Conservation (phyloP, 2,329 filamentous ascomycete species). For the Xylariales sp. region DNA sequence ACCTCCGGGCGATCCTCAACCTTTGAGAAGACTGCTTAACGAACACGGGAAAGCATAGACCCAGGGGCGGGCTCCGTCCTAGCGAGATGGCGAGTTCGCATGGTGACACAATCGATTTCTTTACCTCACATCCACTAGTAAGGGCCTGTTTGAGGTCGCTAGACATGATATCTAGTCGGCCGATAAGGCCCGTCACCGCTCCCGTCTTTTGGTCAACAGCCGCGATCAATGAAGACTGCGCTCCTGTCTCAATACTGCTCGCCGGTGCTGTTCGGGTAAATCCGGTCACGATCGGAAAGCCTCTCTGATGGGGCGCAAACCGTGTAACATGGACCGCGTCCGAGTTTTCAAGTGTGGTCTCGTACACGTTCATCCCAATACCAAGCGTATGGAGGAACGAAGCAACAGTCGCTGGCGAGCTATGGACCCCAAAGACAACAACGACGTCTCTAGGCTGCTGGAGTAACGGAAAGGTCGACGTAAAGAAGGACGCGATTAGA, state of each 20-base stretch:
- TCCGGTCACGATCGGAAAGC: conserved; percentile 23
- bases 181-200: conserved; percentile 20
- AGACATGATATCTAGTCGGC: conserved; percentile 29
- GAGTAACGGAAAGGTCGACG: conserved; percentile 52
- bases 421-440: conserved; percentile 39
- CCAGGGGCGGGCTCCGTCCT: conserved; percentile 46
- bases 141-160: conserved; percentile 20
- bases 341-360: conserved; percentile 48
- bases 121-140: conserved; percentile 17
- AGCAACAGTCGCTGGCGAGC: not conserved
- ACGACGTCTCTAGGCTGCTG: conserved; percentile 46
- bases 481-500: conserved; percentile 56
- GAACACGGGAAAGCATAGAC: conserved; percentile 55
- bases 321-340: conserved; percentile 33
- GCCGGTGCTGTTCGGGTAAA: conserved; percentile 17
- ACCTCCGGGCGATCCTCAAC: conserved; percentile 57
- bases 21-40: conserved; percentile 51
- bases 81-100: conserved; percentile 57
- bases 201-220: conserved; percentile 22
- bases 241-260: not conserved
- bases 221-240: conserved; percentile 17
- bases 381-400: conserved; percentile 43
- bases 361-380: conserved; percentile 49
- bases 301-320: conserved; percentile 29
- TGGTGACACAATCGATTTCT: conserved; percentile 45